Evolutionary conservation across 2,329 filamentous ascomycete genomes (phyloP).

Genomic region (Metarhizium anisopliae): DNA sequence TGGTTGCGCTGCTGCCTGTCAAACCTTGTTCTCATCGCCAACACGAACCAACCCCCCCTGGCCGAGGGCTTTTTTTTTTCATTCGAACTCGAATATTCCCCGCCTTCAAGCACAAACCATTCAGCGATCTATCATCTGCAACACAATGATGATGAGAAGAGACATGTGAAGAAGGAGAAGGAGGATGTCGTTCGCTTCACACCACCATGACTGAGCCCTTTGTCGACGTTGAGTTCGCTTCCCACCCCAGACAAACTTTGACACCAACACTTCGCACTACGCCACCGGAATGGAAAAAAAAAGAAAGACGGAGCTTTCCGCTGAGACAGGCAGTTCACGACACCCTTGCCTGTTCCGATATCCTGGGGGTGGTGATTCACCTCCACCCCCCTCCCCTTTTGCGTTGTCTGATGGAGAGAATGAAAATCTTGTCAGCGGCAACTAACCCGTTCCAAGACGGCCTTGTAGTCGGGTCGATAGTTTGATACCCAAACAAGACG

Average conservation of each 20-base stretch:
- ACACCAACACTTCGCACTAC: background rate
- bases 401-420: background rate
- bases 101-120: background rate
- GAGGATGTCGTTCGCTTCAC: background rate
- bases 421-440: background rate
- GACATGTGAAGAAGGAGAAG: background rate
- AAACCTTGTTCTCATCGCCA: background rate
- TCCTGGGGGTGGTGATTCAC: background rate
- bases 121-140: background rate
- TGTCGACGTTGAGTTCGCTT: too few relatives aligned
- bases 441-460: background rate
- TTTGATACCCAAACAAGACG: background rate
- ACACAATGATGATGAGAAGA: background rate
- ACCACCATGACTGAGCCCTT: too few relatives aligned
- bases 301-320: background rate
- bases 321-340: background rate
- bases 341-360: background rate
- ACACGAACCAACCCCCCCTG: background rate
- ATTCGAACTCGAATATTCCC: background rate
- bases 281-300: background rate
- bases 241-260: background rate
- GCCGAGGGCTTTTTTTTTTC: too few relatives aligned
- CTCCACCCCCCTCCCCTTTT: background rate
- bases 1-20: background rate
- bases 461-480: background rate